Evolutionary conservation across 371 early-diverging fungal genomes (phyloP).

Genomic region (Mortierella sp.): DNA sequence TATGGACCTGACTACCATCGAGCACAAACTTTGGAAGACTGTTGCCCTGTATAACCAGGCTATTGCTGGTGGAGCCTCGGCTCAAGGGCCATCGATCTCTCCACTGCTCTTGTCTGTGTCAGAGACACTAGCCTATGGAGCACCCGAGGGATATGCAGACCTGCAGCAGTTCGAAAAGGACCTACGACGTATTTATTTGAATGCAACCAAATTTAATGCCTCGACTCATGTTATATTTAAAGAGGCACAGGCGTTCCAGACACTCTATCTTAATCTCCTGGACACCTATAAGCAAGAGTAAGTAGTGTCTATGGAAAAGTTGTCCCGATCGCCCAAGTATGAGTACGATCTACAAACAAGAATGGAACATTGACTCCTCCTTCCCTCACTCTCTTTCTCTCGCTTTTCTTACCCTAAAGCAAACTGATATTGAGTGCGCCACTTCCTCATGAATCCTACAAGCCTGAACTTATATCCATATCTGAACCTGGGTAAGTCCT

Average conservation of each 20-base stretch:
- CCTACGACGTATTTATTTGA: constrained; percentile 65
- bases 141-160: constrained; percentile 54
- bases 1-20: constrained; percentile 81
- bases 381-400: too few species aligned
- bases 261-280: constrained; percentile 15
- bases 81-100: constrained; percentile 1
- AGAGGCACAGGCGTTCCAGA: constrained; percentile 44
- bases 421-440: constrained; percentile 15
- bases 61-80: constrained; percentile 7
- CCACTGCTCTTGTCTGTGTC: constrained; percentile 3
- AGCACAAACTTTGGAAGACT: constrained; percentile 59
- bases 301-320: background rate
- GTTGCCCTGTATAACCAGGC: constrained; percentile 7
- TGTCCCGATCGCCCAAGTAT: background rate
- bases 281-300: constrained; percentile 39
- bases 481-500: constrained; percentile 39
- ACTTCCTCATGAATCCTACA: constrained; percentile 36
- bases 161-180: constrained; percentile 67
- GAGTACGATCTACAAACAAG: background rate
- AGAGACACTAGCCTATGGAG: constrained; percentile 8
- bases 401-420: background rate
- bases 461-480: constrained; percentile 47
- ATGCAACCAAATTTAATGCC: constrained; percentile 53
- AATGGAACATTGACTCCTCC: too few species aligned
- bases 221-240: constrained; percentile 48